Conservation (phyloP, 495 filamentous ascomycete species). For the Trichoderma gamsii region DNA sequence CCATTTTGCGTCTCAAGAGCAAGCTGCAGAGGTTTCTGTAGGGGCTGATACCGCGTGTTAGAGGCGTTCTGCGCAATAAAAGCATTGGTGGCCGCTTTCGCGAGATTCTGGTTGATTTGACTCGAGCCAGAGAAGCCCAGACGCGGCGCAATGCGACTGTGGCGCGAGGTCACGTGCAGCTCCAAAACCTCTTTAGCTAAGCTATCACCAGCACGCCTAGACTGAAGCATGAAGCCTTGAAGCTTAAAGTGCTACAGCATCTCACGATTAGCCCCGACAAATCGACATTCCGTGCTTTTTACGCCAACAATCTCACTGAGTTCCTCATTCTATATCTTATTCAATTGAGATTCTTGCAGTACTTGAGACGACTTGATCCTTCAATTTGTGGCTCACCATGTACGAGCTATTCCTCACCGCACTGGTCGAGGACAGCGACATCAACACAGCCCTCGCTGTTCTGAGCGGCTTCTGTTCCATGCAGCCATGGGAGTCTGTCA, state of each 20-base stretch:
- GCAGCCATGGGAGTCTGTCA: constrained; percentile 25
- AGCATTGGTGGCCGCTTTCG: neutral
- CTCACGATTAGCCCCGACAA: too few relatives aligned
- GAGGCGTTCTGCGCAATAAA: neutral
- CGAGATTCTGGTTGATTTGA: neutral
- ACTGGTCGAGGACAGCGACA: constrained; percentile 29
- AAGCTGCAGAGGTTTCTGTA: neutral
- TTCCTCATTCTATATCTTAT: neutral
- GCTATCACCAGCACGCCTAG: too few relatives aligned
- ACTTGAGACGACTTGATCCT: neutral
- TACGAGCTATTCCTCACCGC: constrained; percentile 41
- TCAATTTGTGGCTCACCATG: constrained; percentile 19
- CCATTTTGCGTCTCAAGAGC: neutral
- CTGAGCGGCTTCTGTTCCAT: constrained; percentile 38
- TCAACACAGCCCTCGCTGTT: constrained; percentile 31
- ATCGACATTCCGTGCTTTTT: too few relatives aligned
- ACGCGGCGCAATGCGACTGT: constrained; percentile 7
- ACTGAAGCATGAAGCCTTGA: too few relatives aligned
- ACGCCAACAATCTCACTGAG: too few relatives aligned
- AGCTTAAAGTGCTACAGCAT: too few relatives aligned
- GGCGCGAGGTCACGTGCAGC: constrained; percentile 9
- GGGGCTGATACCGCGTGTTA: neutral
- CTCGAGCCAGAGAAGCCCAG: neutral
- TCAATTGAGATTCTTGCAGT: neutral
- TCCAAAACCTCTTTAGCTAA: neutral